phyloP scores from a whole-genome alignment of 2,329 filamentous ascomycete genomes.

The Fonsecaea nubica region DNA sequence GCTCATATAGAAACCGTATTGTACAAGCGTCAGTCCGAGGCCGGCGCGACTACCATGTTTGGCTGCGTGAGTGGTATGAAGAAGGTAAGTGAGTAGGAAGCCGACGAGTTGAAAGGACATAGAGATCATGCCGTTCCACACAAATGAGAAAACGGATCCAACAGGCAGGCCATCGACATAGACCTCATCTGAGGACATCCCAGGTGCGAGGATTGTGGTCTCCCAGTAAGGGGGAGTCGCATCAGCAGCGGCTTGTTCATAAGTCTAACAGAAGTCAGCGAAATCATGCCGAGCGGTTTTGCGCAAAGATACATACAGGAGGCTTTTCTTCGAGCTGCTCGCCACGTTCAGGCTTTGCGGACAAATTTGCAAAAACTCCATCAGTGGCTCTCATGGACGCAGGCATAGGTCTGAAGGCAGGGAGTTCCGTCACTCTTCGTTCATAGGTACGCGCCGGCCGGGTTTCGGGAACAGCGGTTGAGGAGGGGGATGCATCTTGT shows the following conservation, averaged over 20 bases:
- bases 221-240: slow-evolving; percentile 98
- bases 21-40: slow-evolving; percentile 91
- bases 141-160: slow-evolving; percentile 82
- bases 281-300: background rate
- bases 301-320: slow-evolving; percentile 69
- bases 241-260: slow-evolving; percentile 97
- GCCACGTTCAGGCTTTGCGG: slow-evolving; percentile 82
- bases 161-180: slow-evolving; percentile 96
- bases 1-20: slow-evolving; percentile 97
- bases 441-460: slow-evolving; percentile 44
- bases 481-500: slow-evolving; percentile 22
- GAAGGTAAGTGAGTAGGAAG: slow-evolving; percentile 95
- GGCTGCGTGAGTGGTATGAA: slow-evolving; percentile 96
- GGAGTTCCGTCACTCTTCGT: slow-evolving; percentile 61
- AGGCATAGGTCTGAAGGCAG: slow-evolving; percentile 52
- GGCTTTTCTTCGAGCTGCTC: slow-evolving; percentile 88
- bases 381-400: slow-evolving; percentile 69
- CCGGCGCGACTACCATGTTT: slow-evolving; percentile 97
- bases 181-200: slow-evolving; percentile 89
- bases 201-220: slow-evolving; percentile 94
- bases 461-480: slow-evolving; percentile 16
- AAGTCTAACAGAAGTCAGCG: slow-evolving; percentile 69
- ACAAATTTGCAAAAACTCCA: slow-evolving; percentile 94
- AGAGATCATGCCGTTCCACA: slow-evolving; percentile 85
- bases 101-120: slow-evolving; percentile 97